A percentile compares a stretch with the other conserved stretches of the same genome.
phyloP scores from a whole-genome alignment of 345 rosid genomes.

The Populus simonii region DNA sequence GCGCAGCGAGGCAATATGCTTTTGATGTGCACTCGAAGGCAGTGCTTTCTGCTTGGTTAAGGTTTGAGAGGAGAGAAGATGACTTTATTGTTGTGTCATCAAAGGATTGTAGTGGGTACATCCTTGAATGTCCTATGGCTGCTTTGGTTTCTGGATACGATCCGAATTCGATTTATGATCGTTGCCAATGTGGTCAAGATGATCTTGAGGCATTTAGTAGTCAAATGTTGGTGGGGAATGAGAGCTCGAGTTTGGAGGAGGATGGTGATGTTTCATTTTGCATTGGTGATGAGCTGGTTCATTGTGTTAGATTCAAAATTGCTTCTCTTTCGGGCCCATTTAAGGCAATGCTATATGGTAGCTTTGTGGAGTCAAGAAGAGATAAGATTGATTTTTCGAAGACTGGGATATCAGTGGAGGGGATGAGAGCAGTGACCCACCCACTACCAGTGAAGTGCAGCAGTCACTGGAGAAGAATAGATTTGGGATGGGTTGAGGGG shows the following conservation, averaged over 20 bases:
- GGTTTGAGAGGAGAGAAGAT: slow-evolving; percentile 73
- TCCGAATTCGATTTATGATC: slow-evolving; percentile 40
- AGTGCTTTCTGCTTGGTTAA: slow-evolving; percentile 82
- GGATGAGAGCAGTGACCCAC: slow-evolving; percentile 54
- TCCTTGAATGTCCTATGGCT: slow-evolving; percentile 58
- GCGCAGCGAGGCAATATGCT: slow-evolving; percentile 61
- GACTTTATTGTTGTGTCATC: slow-evolving; percentile 57
- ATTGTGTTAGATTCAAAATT: slow-evolving; percentile 52
- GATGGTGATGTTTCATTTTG: slow-evolving; percentile 47
- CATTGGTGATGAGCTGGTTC: slow-evolving; percentile 52
- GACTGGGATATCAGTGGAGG: slow-evolving; percentile 58
- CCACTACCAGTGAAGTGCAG: too few relatives aligned
- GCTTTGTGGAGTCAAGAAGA: slow-evolving; percentile 59
- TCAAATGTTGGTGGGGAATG: slow-evolving; percentile 21
- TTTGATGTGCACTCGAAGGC: slow-evolving; percentile 67
- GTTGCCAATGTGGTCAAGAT: slow-evolving; percentile 38
- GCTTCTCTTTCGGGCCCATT: slow-evolving; percentile 76
- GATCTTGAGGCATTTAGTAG: slow-evolving; percentile 4
- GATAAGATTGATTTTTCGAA: slow-evolving; percentile 57
- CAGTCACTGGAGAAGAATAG: too few relatives aligned
- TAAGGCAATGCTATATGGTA: slow-evolving; percentile 76
- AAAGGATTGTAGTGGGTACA: slow-evolving; percentile 50
- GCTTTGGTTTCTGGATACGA: slow-evolving; percentile 47
- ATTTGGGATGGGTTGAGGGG: too few relatives aligned
- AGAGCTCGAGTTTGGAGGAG: slow-evolving; percentile 39